Evolutionary conservation across 306 rosid genomes (phyloP).

Genomic region (Dryas alaskensis): DNA sequence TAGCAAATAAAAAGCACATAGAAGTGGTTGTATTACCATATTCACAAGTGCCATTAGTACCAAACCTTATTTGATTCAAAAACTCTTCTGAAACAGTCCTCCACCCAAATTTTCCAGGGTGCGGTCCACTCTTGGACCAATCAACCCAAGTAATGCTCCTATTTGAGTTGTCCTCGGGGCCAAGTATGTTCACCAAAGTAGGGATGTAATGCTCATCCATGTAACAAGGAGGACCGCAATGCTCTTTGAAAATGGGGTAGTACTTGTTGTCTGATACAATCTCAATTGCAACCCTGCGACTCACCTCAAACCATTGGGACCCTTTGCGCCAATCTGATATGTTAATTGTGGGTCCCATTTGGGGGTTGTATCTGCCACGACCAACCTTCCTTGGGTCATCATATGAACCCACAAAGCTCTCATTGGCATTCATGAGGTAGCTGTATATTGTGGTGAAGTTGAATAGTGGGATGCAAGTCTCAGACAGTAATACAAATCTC

Average conservation of each 20-base stretch:
- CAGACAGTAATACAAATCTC: slow-evolving; percentile 46
- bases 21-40: slow-evolving; percentile 10
- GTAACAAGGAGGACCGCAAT: slow-evolving; percentile 52
- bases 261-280: slow-evolving; percentile 40
- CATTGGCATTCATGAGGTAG: slow-evolving; percentile 24
- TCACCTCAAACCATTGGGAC: slow-evolving; percentile 53
- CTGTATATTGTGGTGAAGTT: slow-evolving; percentile 42
- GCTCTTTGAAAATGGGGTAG: slow-evolving; percentile 37
- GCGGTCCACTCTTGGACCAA: slow-evolving; percentile 55
- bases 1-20: slow-evolving; percentile 42
- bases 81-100: slow-evolving; percentile 29
- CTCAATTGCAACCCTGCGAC: slow-evolving; percentile 32
- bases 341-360: slow-evolving; percentile 33
- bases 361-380: slow-evolving; percentile 49
- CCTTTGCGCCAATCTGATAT: slow-evolving; percentile 53
- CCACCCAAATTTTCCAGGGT: slow-evolving; percentile 45
- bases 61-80: slow-evolving; percentile 36
- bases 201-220: slow-evolving; percentile 59
- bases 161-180: slow-evolving; percentile 37
- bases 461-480: slow-evolving; percentile 48
- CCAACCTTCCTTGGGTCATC: slow-evolving; percentile 47
- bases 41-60: slow-evolving; percentile 32
- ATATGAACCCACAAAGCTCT: slow-evolving; percentile 37
- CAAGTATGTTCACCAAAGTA: slow-evolving; percentile 35
- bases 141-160: slow-evolving; percentile 58